A percentile compares a stretch with the other conserved stretches of the same genome.
These are phyloP conservation scores for Eucommia ulmoides DNA, from an alignment of 257 asterid genomes.

Conservation along the genomic window DNA sequence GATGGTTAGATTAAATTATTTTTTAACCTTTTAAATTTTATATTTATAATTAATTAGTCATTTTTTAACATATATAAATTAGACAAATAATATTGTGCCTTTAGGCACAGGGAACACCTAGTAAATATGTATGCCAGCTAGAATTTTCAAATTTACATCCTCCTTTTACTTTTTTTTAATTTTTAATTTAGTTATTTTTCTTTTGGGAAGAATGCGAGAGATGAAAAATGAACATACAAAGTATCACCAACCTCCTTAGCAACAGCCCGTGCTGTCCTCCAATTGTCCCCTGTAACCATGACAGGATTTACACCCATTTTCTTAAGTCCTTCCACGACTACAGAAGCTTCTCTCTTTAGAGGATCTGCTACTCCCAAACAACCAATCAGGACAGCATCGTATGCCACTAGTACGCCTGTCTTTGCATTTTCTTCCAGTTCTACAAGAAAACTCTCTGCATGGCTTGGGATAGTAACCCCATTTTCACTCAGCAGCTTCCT, in stretches of 20 bases:
- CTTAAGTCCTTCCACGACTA: constrained; percentile 75
- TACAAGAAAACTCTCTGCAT: constrained; percentile 61
- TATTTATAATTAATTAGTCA: too few species aligned
- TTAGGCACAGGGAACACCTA: too few species aligned
- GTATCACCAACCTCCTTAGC: constrained; percentile 71
- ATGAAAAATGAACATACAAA: too few species aligned
- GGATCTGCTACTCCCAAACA: constrained; percentile 96
- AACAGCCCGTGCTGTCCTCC: constrained; percentile 97
- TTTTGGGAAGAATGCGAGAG: too few species aligned
- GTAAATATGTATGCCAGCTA: too few species aligned
- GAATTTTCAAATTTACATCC: too few species aligned
- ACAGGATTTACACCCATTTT: constrained; percentile 91
- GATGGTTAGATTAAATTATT: too few species aligned
- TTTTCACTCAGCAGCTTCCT: constrained; percentile 69
- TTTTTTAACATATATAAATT: too few species aligned
- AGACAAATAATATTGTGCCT: too few species aligned
- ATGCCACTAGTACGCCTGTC: constrained; percentile 83
- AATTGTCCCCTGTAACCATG: constrained; percentile 98
- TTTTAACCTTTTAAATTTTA: too few species aligned
- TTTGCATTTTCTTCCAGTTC: constrained; percentile 91
- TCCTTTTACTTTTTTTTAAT: too few species aligned
- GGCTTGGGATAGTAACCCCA: constrained; percentile 32
- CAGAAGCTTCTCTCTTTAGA: constrained; percentile 90
- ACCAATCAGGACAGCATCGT: constrained; percentile 43
- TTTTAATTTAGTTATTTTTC: too few species aligned